Conservation (phyloP, 2,329 filamentous ascomycete genomes). For the Hirsutella thompsonii region DNA sequence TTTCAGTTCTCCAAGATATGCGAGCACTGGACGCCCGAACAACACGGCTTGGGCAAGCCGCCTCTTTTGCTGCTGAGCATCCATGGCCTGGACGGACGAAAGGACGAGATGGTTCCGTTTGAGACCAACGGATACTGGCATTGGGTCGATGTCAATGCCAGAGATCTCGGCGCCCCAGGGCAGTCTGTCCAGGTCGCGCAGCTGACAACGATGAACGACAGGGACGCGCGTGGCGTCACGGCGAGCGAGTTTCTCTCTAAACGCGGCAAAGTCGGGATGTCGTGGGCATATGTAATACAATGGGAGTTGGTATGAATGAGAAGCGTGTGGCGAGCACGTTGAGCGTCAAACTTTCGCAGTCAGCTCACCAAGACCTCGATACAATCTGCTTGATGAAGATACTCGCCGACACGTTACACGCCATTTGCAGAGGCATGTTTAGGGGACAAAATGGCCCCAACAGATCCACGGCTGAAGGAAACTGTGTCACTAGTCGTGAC, state of each 20-base stretch:
- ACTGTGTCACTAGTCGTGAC: too few relatives aligned
- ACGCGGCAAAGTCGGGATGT: slow-evolving; percentile 30
- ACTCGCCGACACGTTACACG: too few relatives aligned
- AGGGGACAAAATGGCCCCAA: too few relatives aligned
- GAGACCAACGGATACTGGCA: slow-evolving; percentile 69
- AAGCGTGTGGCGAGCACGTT: neutral
- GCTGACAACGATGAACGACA: slow-evolving; percentile 36
- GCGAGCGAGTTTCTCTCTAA: slow-evolving; percentile 31
- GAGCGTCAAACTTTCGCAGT: too few relatives aligned
- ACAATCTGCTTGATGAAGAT: too few relatives aligned
- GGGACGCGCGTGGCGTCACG: slow-evolving; percentile 34
- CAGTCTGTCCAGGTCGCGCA: slow-evolving; percentile 54
- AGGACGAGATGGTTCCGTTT: slow-evolving; percentile 57
- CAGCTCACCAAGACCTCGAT: too few relatives aligned
- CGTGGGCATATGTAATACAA: slow-evolving; percentile 27
- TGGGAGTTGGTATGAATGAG: slow-evolving; percentile 34
- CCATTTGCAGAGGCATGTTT: too few relatives aligned
- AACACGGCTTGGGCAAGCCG: slow-evolving; percentile 50
- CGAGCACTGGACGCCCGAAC: slow-evolving; percentile 68
- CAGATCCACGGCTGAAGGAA: too few relatives aligned
- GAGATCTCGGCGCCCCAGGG: slow-evolving; percentile 54
- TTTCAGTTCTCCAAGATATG: slow-evolving; percentile 76
- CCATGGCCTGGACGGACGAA: slow-evolving; percentile 51
- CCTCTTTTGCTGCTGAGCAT: slow-evolving; percentile 60
- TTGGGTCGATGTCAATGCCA: slow-evolving; percentile 63